phyloP scores from a whole-genome alignment of 192 early-diverging fungal species.

The Glomus cerebriforme region DNA sequence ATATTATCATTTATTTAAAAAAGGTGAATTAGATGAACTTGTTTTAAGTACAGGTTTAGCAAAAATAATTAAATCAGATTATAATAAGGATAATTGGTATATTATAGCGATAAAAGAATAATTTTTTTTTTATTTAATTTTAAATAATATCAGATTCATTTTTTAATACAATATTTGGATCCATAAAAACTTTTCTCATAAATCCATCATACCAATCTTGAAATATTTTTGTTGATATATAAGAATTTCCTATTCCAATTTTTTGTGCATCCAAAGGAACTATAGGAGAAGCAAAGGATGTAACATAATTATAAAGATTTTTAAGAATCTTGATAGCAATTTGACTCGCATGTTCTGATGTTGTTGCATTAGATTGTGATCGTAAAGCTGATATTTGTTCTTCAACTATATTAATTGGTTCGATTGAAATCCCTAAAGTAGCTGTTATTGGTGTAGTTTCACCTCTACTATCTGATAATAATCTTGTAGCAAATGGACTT shows the following conservation, averaged over 20 bases:
- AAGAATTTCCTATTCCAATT: constrained; percentile 8
- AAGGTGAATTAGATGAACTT: constrained; percentile 82
- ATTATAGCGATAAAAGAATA: constrained; percentile 65
- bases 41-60: constrained; percentile 54
- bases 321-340: constrained; percentile 65
- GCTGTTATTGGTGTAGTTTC: constrained; percentile 47
- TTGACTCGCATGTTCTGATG: constrained; percentile 52
- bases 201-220: constrained; percentile 32
- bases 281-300: constrained; percentile 60
- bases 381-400: constrained; percentile 54
- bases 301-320: constrained; percentile 77
- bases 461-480: constrained; percentile 19
- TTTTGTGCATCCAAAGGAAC: constrained; percentile 52
- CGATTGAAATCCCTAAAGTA: constrained; percentile 91
- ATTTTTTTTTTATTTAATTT: no score
- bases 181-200: constrained; percentile 26
- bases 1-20: constrained; percentile 91
- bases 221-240: constrained; percentile 26
- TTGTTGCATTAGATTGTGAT: constrained; percentile 30
- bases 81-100: constrained; percentile 97
- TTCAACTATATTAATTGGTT: constrained; percentile 75
- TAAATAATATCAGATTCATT: not conserved
- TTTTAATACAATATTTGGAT: constrained; percentile 29
- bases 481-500: not conserved
- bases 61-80: constrained; percentile 70